These are phyloP conservation scores for Cyanidioschyzon merolae DNA, from an alignment of 23 red algal species.

Conservation along the genomic window DNA sequence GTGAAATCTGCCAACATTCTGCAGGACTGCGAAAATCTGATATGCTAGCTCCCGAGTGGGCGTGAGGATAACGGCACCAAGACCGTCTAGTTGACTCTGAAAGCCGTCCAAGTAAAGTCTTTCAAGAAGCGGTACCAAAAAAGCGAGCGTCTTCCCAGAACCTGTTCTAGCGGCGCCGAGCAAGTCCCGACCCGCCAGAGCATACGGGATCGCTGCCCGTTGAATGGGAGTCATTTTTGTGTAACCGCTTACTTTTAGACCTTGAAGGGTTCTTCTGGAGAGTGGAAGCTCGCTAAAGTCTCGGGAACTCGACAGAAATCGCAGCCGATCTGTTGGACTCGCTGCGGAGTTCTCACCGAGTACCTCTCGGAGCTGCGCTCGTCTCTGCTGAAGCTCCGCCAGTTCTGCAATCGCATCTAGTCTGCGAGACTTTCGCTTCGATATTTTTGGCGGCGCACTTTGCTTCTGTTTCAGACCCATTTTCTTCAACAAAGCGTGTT, in stretches of 20 bases:
- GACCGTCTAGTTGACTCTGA: slow-evolving; percentile 60
- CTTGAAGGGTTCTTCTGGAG: slow-evolving; percentile 61
- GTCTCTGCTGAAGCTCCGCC: neutral
- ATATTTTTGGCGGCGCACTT: neutral
- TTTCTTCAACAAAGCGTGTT: too few species aligned
- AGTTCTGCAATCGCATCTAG: neutral
- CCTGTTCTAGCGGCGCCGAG: slow-evolving; percentile 82
- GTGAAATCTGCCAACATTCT: slow-evolving; percentile 49
- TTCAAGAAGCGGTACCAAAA: slow-evolving; percentile 77
- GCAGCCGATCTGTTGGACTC: neutral
- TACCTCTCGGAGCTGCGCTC: neutral
- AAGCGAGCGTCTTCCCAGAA: slow-evolving; percentile 92
- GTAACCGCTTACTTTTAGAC: slow-evolving; percentile 42
- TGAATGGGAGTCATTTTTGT: slow-evolving; percentile 69
- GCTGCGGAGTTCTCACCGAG: neutral
- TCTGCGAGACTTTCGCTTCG: neutral
- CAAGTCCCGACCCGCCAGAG: slow-evolving; percentile 68
- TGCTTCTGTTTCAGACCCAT: neutral
- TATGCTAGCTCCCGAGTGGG: slow-evolving; percentile 84
- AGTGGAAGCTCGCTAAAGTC: slow-evolving; percentile 72
- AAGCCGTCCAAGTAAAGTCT: slow-evolving; percentile 44
- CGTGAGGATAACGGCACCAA: slow-evolving; percentile 78
- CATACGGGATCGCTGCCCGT: slow-evolving; percentile 53
- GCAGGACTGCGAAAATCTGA: slow-evolving; percentile 93
- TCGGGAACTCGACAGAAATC: neutral